Base-by-base conservation (phyloP, 257 asterid species). In the Nyctanthes arbortristis region DNA sequence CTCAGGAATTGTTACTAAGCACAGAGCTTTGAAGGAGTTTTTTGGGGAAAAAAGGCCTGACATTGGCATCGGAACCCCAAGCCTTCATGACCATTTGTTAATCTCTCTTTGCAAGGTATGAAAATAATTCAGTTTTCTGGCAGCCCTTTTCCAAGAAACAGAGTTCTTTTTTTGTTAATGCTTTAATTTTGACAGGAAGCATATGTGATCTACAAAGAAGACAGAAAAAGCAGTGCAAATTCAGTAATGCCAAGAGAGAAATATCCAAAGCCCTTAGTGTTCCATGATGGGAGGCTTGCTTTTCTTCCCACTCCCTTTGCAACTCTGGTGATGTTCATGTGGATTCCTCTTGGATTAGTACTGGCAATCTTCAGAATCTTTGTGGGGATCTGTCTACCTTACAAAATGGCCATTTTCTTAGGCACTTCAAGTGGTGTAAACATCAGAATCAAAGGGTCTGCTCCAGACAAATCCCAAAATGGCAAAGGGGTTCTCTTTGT, bases 281-380 rank as follows among this genome's bases (percentile, higher is more conserved):
- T 93, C 74, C 98, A 93, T 67, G 98, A 93, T 73, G 98, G 98
- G 0, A 73, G 98, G 3, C 76, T 93, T 1, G 98, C 98, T 0
- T 93, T 93, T 67, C 74, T 88, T 0, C 97, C 97, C 2, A 93
- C 98, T 2, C 98, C 98, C 1, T 35, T 63, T 0, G 92, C 97
- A 27, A 79, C 88, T 4, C 80, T 88, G 2, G 22, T 78, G 31
- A 88, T 93, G 97, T 90, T 93, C 87, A 33, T 70, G 16, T 91
- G 97, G 97, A 85, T 93, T 3, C 99, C 97, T 0, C 2, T 83
- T 24, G 99, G 96, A 10, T 80, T 93, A 25, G 0, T 66, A 4
- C 79, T 93, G 0, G 73, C 96, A 30, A 32, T 86, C 22, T 78
- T 87, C 81, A 75, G 99, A 45, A 10, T 89, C 7, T 31, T 81